Conservation (phyloP, 495 filamentous ascomycete genomes). For the Neurospora sp. region DNA sequence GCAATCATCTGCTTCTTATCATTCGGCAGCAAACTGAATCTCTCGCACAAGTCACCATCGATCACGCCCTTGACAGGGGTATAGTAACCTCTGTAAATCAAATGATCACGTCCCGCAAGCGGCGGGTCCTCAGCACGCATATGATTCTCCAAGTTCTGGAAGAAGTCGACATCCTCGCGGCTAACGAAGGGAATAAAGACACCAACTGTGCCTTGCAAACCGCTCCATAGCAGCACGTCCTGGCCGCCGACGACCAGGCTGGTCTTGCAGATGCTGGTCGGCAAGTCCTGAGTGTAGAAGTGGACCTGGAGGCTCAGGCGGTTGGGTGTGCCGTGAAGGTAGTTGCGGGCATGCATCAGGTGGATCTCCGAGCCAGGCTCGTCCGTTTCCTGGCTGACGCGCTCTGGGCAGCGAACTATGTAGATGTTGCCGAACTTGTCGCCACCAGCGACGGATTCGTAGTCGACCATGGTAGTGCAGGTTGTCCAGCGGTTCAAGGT, state of each 20-base stretch:
- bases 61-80: slow-evolving; percentile 95
- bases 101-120: slow-evolving; percentile 81
- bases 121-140: slow-evolving; percentile 76
- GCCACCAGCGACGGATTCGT: slow-evolving; percentile 89
- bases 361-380: slow-evolving; percentile 87
- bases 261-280: slow-evolving; percentile 81
- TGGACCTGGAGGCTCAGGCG: slow-evolving; percentile 76
- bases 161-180: slow-evolving; percentile 93
- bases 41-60: slow-evolving; percentile 96
- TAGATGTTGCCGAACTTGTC: slow-evolving; percentile 98
- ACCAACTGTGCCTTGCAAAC: slow-evolving; percentile 87
- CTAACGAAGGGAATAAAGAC: slow-evolving; percentile 82
- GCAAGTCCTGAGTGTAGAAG: slow-evolving; percentile 85
- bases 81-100: slow-evolving; percentile 93
- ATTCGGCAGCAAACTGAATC: slow-evolving; percentile 67
- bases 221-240: slow-evolving; percentile 86
- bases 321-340: slow-evolving; percentile 81
- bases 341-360: slow-evolving; percentile 75
- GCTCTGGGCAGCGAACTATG: slow-evolving; percentile 79
- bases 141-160: slow-evolving; percentile 84
- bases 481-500: slow-evolving; percentile 81
- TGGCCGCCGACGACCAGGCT: slow-evolving; percentile 84
- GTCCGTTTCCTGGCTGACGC: slow-evolving; percentile 78
- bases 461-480: slow-evolving; percentile 85
- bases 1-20: slow-evolving; percentile 94